Percentiles rank a stretch among this genome's conserved stretches.
Evolutionary conservation across 2,329 filamentous ascomycete species (phyloP).

Genomic region (Cytospora leucostoma): DNA sequence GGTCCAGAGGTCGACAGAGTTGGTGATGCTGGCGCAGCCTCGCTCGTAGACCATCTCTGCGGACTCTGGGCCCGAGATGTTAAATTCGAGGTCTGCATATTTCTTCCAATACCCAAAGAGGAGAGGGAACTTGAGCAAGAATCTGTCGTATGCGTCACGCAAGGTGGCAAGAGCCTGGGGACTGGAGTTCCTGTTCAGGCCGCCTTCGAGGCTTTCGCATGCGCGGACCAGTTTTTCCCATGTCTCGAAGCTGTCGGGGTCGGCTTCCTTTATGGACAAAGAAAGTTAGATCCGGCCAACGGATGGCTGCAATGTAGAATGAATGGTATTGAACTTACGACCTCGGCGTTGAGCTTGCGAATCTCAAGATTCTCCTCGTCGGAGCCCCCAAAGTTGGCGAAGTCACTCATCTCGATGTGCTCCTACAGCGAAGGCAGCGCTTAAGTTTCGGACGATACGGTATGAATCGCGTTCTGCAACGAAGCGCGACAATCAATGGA

Average conservation of each 20-base stretch:
- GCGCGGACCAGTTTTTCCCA: slow-evolving; percentile 92
- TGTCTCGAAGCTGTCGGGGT: slow-evolving; percentile 87
- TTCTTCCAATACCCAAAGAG: slow-evolving; percentile 99
- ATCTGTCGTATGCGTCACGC: slow-evolving; percentile 85
- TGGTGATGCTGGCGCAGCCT: slow-evolving; percentile 87
- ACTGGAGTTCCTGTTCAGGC: slow-evolving; percentile 94
- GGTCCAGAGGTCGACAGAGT: slow-evolving; percentile 94
- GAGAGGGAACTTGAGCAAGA: slow-evolving; percentile 91
- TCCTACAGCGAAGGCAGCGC: slow-evolving; percentile 20
- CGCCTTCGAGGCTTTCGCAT: slow-evolving; percentile 84
- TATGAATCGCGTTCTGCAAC: background rate
- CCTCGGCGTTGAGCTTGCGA: slow-evolving; percentile 73
- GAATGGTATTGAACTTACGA: slow-evolving; percentile 59
- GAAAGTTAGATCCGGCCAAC: slow-evolving; percentile 19
- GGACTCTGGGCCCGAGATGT: slow-evolving; percentile 92
- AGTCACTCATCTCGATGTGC: slow-evolving; percentile 63
- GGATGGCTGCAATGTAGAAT: background rate
- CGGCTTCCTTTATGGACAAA: slow-evolving; percentile 51
- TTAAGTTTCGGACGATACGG: slow-evolving; percentile 6
- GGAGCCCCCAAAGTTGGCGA: slow-evolving; percentile 67
- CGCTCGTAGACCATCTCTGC: slow-evolving; percentile 98
- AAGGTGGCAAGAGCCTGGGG: slow-evolving; percentile 87
- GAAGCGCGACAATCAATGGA: slow-evolving; percentile 9
- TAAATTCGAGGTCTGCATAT: slow-evolving; percentile 96
- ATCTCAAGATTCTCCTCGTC: slow-evolving; percentile 84